phyloP scores from a whole-genome alignment of 805 yeast species.

The Saccharomycopsis sp. region DNA sequence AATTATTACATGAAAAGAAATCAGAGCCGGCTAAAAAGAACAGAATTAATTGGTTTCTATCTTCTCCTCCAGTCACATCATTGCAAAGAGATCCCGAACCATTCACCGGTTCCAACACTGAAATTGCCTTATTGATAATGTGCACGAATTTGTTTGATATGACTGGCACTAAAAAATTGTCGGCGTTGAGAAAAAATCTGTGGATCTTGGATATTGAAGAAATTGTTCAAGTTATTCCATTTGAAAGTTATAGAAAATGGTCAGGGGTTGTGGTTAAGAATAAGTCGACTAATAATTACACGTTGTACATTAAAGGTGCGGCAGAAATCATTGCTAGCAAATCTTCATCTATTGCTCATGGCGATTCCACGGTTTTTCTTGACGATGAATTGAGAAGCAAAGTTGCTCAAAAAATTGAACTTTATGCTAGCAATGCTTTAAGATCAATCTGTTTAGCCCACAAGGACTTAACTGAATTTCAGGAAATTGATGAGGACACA shows the following conservation, averaged over 20 bases:
- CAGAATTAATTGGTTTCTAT: conserved; percentile 27
- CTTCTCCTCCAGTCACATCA: conserved; percentile 13
- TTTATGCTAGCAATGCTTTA: conserved; percentile 70
- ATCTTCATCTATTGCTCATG: conserved; percentile 1
- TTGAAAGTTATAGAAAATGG: conserved; percentile 91
- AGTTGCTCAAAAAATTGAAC: conserved; percentile 38
- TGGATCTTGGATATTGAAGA: conserved; percentile 29
- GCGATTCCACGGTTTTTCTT: conserved; percentile 18
- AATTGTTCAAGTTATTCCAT: conserved; percentile 73
- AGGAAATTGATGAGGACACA: conserved; percentile 2
- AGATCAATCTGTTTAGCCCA: conserved; percentile 89
- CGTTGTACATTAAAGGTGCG: conserved; percentile 85
- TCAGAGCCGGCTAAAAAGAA: conserved; percentile 16
- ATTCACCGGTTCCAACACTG: conserved; percentile 90
- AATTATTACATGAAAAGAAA: conserved; percentile 22
- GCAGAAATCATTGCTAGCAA: conserved; percentile 62
- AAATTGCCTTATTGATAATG: conserved; percentile 72
- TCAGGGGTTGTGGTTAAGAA: conserved; percentile 67
- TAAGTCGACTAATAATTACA: conserved; percentile 31
- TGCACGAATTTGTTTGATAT: conserved; percentile 53
- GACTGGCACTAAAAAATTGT: conserved; percentile 38
- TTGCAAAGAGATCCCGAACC: conserved; percentile 38
- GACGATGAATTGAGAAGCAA: conserved; percentile 13
- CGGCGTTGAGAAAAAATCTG: conserved; percentile 34
- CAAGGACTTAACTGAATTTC: conserved; percentile 48